phyloP scores from a whole-genome alignment of 2,329 filamentous ascomycete species.

The Fusarium graminum region DNA sequence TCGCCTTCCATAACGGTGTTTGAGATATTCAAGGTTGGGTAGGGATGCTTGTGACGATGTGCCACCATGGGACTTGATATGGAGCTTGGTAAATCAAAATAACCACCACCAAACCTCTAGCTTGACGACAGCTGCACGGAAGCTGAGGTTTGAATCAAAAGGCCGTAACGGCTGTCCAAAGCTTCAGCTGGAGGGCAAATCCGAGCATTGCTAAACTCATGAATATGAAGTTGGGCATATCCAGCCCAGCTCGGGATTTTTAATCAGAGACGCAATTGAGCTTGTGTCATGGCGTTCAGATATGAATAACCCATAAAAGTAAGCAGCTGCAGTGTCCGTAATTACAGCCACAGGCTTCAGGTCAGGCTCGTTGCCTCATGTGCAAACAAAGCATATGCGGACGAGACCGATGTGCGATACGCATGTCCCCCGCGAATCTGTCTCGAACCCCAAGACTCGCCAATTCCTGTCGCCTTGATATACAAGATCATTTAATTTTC shows the following conservation, averaged over 20 bases:
- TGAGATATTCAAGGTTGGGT: background rate
- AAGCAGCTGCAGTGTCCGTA: background rate
- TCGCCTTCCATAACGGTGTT: background rate
- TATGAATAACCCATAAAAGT: background rate
- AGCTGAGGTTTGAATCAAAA: background rate
- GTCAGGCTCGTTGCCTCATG: too few species aligned
- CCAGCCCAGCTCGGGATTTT: background rate
- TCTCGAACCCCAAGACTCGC: too few species aligned
- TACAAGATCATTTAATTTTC: too few species aligned
- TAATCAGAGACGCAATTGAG: background rate
- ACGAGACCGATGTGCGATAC: too few species aligned
- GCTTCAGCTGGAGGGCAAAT: conserved; percentile 20
- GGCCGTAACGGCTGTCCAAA: background rate
- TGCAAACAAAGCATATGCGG: too few species aligned
- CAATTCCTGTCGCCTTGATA: too few species aligned
- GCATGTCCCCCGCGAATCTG: too few species aligned
- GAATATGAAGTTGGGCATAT: background rate
- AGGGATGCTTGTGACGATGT: background rate
- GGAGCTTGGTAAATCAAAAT: background rate
- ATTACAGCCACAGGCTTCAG: background rate
- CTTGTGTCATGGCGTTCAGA: background rate
- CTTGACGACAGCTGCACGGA: background rate
- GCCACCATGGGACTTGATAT: background rate
- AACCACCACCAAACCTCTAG: background rate
- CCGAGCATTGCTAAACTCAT: conserved; percentile 27